Evolutionary conservation across 345 rosid species (phyloP).

Genomic region (Cochlearia excelsa): DNA sequence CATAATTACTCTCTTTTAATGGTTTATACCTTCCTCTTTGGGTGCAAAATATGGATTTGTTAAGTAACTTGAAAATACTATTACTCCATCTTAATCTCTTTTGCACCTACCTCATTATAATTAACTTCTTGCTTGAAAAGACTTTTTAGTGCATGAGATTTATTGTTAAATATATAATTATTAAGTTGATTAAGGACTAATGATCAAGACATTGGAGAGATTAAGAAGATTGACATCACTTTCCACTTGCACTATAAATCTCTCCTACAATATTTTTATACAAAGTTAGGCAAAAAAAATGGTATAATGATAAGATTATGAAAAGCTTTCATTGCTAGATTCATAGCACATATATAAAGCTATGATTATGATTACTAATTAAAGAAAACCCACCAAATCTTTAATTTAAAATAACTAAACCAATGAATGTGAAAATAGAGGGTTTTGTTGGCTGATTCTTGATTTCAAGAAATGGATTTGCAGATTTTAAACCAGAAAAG

Average conservation of each 20-base stretch:
- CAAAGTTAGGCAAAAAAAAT: constrained; percentile 34
- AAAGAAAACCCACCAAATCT: constrained; percentile 15
- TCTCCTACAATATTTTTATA: constrained; percentile 1
- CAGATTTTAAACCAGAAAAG: constrained; percentile 7
- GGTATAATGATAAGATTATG: constrained; percentile 16
- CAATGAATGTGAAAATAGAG: constrained; percentile 24
- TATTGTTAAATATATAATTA: constrained; percentile 5
- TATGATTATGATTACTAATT: constrained; percentile 22
- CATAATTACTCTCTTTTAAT: constrained; percentile 15
- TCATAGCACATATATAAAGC: constrained; percentile 28
- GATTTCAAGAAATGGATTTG: constrained; percentile 5
- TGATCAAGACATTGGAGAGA: constrained; percentile 28
- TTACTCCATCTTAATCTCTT: constrained; percentile 3
- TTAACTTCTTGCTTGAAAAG: neutral
- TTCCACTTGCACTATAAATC: constrained; percentile 31
- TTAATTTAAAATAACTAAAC: constrained; percentile 2
- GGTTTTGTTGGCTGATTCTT: constrained; percentile 29
- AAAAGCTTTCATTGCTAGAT: constrained; percentile 31
- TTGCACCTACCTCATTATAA: constrained; percentile 29
- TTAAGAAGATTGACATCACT: constrained; percentile 21
- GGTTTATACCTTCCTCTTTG: constrained; percentile 21
- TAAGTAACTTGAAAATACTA: neutral
- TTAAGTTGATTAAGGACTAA: constrained; percentile 18
- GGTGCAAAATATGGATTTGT: constrained; percentile 16
- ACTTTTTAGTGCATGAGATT: constrained; percentile 5